Evolutionary conservation across 2,329 filamentous ascomycete species (phyloP).

Genomic region (Fusarium caatingaense): DNA sequence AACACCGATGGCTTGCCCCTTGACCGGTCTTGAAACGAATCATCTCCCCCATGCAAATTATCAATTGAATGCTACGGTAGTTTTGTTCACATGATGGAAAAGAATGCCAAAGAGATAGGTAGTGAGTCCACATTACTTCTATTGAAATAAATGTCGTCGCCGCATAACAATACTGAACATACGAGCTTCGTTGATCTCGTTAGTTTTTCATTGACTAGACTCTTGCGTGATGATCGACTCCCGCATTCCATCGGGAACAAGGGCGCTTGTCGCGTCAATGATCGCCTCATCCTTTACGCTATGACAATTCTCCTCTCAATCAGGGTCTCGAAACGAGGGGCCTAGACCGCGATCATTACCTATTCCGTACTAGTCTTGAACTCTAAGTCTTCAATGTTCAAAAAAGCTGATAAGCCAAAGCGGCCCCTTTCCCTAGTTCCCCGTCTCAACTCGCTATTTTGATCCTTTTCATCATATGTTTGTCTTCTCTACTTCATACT

Average conservation of each 20-base stretch:
- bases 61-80: no score
- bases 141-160: no score
- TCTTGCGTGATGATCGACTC: not conserved
- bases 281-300: not conserved
- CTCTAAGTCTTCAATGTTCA: not conserved
- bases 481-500: not conserved
- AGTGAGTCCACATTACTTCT: no score
- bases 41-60: no score
- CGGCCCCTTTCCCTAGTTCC: no score
- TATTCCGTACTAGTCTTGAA: not conserved
- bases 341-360: not conserved
- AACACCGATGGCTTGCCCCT: no score
- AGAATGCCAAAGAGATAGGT: no score
- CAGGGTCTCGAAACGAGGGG: not conserved
- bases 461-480: not conserved
- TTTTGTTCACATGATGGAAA: no score
- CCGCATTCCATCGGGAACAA: not conserved
- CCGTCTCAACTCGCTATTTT: not conserved
- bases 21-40: no score
- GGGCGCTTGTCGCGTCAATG: not conserved
- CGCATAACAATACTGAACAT: no score
- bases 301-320: not conserved
- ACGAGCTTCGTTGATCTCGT: no score
- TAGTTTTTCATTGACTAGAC: accelerated
- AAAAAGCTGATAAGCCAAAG: not conserved